phyloP scores from a whole-genome alignment of 2,329 filamentous ascomycete genomes.

The Boeremia exigua region DNA sequence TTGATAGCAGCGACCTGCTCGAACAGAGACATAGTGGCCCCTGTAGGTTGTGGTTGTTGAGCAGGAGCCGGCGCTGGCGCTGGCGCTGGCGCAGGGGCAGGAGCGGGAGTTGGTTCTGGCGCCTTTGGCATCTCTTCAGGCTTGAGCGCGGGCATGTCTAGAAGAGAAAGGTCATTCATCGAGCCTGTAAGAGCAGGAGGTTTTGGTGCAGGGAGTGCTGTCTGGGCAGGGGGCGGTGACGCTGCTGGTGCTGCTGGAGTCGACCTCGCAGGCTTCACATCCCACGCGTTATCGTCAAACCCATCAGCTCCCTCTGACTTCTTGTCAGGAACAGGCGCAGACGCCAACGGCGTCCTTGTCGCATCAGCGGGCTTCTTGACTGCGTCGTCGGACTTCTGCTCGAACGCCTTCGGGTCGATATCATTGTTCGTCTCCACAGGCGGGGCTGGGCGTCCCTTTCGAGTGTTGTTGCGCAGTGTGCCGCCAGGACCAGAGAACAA shows the following conservation, averaged over 20 bases:
- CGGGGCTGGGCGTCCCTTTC: slow-evolving; percentile 87
- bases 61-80: slow-evolving; percentile 43
- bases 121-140: slow-evolving; percentile 43
- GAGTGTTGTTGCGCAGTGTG: slow-evolving; percentile 88
- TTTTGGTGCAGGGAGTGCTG: slow-evolving; percentile 53
- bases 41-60: slow-evolving; percentile 48
- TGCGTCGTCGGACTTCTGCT: slow-evolving; percentile 60
- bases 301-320: slow-evolving; percentile 58
- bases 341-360: slow-evolving; percentile 57
- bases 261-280: slow-evolving; percentile 82
- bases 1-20: slow-evolving; percentile 48
- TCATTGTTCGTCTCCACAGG: slow-evolving; percentile 84
- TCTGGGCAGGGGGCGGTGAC: slow-evolving; percentile 49
- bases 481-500: slow-evolving; percentile 95
- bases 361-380: slow-evolving; percentile 54
- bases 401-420: slow-evolving; percentile 86
- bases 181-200: slow-evolving; percentile 64
- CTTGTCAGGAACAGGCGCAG: slow-evolving; percentile 57
- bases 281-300: slow-evolving; percentile 98
- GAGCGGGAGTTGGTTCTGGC: slow-evolving; percentile 54
- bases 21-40: slow-evolving; percentile 51
- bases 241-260: slow-evolving; percentile 49
- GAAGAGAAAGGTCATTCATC: slow-evolving; percentile 71
- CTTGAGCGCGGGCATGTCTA: slow-evolving; percentile 55
- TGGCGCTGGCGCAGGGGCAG: slow-evolving; percentile 51